These are phyloP conservation scores for Cocos nucifera DNA, from an alignment of 176 grass and related monocot genomes.

Conservation along the genomic window DNA sequence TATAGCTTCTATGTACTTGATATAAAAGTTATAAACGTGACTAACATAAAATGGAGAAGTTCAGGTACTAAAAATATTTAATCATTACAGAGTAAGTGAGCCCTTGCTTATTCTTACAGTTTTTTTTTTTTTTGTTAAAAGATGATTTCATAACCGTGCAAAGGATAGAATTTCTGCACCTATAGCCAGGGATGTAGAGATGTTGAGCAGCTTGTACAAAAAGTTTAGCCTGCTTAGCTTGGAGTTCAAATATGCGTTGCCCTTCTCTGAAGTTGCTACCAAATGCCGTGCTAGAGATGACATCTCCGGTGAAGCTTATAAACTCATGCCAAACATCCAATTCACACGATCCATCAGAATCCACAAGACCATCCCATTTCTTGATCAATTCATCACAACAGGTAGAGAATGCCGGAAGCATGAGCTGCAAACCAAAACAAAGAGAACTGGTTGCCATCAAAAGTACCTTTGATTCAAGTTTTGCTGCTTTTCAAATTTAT, in stretches of 20 bases:
- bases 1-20: too few species aligned
- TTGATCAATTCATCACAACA: slow-evolving; percentile 43
- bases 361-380: slow-evolving; percentile 36
- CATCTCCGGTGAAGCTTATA: slow-evolving; percentile 53
- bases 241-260: slow-evolving; percentile 49
- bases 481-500: too few species aligned
- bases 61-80: too few species aligned
- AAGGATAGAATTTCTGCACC: slow-evolving; percentile 14
- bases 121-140: too few species aligned
- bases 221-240: slow-evolving; percentile 21
- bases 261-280: slow-evolving; percentile 61
- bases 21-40: too few species aligned
- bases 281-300: slow-evolving; percentile 60
- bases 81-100: too few species aligned
- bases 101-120: too few species aligned
- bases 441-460: background rate
- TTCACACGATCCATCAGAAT: slow-evolving; percentile 30
- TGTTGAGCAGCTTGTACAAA: slow-evolving; percentile 14
- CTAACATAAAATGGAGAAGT: too few species aligned
- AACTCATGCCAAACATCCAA: slow-evolving; percentile 45
- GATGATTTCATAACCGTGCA: too few species aligned
- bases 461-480: too few species aligned
- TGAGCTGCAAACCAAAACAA: slow-evolving; percentile 28
- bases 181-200: slow-evolving; percentile 39
- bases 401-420: slow-evolving; percentile 54